These are phyloP conservation scores for Leccinum aurantiacum DNA, from an alignment of 768 basidiomycete species.

Conservation along the genomic window DNA sequence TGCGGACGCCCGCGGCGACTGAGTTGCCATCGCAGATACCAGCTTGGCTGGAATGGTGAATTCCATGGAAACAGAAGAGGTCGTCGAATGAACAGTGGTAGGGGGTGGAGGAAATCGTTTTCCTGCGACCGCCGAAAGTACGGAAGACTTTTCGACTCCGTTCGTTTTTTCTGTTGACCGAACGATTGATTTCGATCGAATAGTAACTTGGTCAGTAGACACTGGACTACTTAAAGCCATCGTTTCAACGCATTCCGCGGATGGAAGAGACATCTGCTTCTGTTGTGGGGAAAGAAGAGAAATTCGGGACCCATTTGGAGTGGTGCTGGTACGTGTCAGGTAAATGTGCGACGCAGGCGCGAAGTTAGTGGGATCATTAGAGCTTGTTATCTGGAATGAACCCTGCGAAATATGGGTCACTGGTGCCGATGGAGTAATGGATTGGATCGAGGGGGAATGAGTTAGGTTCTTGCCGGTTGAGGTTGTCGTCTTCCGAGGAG, in stretches of 20 bases:
- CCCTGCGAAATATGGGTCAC: slow-evolving; percentile 21
- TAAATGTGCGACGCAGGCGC: slow-evolving; percentile 18
- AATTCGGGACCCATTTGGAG: slow-evolving; percentile 15
- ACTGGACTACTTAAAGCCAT: slow-evolving; percentile 3
- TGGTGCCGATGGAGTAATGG: slow-evolving; percentile 30
- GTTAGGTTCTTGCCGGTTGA: slow-evolving; percentile 15
- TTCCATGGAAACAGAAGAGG: slow-evolving; percentile 21
- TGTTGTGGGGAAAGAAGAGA: slow-evolving; percentile 24
- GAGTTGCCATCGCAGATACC: slow-evolving; percentile 25
- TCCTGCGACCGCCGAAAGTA: slow-evolving; percentile 10
- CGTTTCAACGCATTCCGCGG: slow-evolving; percentile 18
- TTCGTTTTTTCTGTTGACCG: slow-evolving; percentile 26
- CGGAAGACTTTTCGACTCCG: slow-evolving; percentile 16
- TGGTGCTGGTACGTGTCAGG: background rate
- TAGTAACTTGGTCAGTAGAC: background rate
- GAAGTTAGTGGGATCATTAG: slow-evolving; percentile 1
- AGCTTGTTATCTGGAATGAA: slow-evolving; percentile 18
- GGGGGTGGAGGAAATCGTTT: slow-evolving; percentile 2
- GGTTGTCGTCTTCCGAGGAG: slow-evolving; percentile 8
- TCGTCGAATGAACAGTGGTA: slow-evolving; percentile 10
- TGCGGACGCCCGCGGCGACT: slow-evolving; percentile 16
- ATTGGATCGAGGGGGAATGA: slow-evolving; percentile 14
- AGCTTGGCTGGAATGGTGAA: slow-evolving; percentile 33
- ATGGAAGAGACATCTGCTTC: slow-evolving; percentile 29
- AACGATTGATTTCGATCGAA: slow-evolving; percentile 31